Base-by-base conservation (phyloP, 345 rosid genomes). In the Hypericum androsaemum region DNA sequence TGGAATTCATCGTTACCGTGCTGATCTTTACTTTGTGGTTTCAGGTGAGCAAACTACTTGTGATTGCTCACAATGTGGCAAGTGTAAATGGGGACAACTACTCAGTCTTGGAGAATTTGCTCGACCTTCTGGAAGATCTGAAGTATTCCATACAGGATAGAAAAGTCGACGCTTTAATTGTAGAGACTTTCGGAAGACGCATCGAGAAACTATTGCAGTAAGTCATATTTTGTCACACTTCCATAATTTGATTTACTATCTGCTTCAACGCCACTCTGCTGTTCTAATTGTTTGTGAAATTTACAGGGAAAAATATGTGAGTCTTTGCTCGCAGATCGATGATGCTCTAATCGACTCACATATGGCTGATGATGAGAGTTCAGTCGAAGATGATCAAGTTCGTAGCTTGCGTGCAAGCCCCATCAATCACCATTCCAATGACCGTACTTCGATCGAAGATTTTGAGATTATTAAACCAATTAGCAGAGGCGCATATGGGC, bases 391-490 rank as follows among this genome's bases (percentile, higher is more conserved):
- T 22, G 98, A 92, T 59, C 61, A 79, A 7, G 59, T 75, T 39
- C 94, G 94, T 59, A 82, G 95, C 66, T 69, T 78, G 67, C 82
- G 84, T 43, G 71, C 96, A 46, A 88, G 98, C 59, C 96, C 98
- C 43, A 80, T 92, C 17, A 88, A 83, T 65, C 68, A 77, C 53
- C 71, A 80, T 41, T 77, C 83, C 16, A 92, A 73, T 77, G 94
- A 92, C 63, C 68, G 98, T 55, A 92, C 96, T 36, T 88, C 96
- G 12, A 92, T 92, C 50, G 98, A 92, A 71, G 98, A 92, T 74
- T 92, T 92, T 60, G 95, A 92, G 70, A 92, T 92, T 57, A 92
- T 88, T 56, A 92, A 88, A 77, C 98, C 98, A 53, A 85, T 92
- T 60, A 92, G 98, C 71, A 78, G 87, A 36, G 98, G 98, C 62